Evolutionary conservation across 257 asterid species (phyloP).

Genomic region (Salvia splendens): DNA sequence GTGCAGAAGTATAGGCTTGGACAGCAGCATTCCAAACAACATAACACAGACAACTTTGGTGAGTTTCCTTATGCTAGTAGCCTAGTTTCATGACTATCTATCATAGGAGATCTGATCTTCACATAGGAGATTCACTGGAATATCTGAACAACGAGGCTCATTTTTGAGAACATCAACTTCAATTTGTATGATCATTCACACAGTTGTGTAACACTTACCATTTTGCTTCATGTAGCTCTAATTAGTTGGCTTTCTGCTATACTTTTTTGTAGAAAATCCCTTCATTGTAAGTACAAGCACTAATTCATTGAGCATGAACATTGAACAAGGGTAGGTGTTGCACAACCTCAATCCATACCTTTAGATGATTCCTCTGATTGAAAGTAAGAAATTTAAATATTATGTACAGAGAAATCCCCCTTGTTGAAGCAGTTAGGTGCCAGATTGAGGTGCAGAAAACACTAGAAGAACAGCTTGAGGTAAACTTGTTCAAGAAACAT

Average conservation of each 20-base stretch:
- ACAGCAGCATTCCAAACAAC: conserved; percentile 70
- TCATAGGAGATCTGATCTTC: not conserved
- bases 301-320: conserved; percentile 53
- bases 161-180: not conserved
- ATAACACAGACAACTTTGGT: conserved; percentile 54
- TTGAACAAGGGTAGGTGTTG: conserved; percentile 54
- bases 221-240: not conserved
- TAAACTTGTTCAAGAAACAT: conserved; percentile 30
- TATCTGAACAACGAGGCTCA: too few relatives aligned
- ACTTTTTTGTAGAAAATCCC: conserved; percentile 45
- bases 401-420: conserved; percentile 61
- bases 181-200: not conserved
- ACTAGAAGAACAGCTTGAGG: conserved; percentile 85
- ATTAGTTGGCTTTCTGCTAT: conserved; percentile 1
- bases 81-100: not conserved
- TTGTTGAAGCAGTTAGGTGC: conserved; percentile 57
- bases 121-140: too few relatives aligned
- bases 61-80: conserved; percentile 16
- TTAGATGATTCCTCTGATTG: not conserved
- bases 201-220: not conserved
- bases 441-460: conserved; percentile 79
- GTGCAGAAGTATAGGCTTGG: conserved; percentile 85
- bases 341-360: not conserved
- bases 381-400: not conserved
- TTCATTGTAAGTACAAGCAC: conserved; percentile 44